Evolutionary conservation across 2,329 filamentous ascomycete species (phyloP).

Genomic region (Cordyceps fumosorosea): DNA sequence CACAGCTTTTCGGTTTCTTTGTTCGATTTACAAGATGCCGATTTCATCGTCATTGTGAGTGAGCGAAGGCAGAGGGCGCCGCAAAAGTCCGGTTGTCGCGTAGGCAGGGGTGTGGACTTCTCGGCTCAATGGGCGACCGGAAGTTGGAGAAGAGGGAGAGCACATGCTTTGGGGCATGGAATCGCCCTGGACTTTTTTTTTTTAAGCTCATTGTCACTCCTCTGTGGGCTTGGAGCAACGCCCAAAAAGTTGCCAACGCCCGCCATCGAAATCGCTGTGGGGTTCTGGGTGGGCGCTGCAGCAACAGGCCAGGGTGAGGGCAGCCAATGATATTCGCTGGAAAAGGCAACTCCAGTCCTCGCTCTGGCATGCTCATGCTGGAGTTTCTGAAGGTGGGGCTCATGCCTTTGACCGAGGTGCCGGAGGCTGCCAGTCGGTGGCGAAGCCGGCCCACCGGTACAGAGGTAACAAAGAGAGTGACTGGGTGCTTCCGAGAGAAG

Average conservation of each 20-base stretch:
- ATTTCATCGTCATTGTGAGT: background rate
- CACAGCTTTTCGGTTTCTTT: background rate
- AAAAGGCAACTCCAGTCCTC: background rate
- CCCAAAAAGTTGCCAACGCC: too few relatives aligned
- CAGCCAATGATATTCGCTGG: background rate
- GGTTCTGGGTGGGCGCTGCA: too few relatives aligned
- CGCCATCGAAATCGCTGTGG: too few relatives aligned
- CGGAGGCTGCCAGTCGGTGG: background rate
- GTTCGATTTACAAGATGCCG: background rate
- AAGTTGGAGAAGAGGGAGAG: constrained; percentile 6
- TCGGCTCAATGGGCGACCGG: constrained; percentile 13
- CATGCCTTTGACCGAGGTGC: constrained; percentile 10
- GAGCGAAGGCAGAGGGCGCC: background rate
- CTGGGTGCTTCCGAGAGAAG: too few relatives aligned
- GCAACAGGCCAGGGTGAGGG: too few relatives aligned
- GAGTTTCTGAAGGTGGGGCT: background rate
- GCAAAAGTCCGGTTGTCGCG: background rate
- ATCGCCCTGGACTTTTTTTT: background rate
- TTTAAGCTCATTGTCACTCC: too few relatives aligned
- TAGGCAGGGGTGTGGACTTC: background rate
- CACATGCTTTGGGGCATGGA: constrained; percentile 4
- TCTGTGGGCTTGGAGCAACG: too few relatives aligned
- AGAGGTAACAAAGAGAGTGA: too few relatives aligned
- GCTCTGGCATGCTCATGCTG: background rate
- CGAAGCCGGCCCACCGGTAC: background rate